These are phyloP conservation scores for Cystofilobasidium macerans DNA, from an alignment of 768 basidiomycete species.

Conservation along the genomic window DNA sequence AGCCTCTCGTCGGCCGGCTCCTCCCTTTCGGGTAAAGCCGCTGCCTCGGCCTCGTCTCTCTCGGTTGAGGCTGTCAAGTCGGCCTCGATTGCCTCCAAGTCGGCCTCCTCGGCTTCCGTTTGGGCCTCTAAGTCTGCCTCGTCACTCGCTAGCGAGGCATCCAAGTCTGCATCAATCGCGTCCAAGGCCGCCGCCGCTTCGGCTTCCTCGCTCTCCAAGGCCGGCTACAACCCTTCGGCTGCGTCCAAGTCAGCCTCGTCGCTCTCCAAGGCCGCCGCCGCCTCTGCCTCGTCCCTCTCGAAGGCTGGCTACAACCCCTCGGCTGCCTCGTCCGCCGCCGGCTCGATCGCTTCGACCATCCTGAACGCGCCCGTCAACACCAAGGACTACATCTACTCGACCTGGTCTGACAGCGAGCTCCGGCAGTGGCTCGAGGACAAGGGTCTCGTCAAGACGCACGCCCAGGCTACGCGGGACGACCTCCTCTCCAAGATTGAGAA, in stretches of 20 bases:
- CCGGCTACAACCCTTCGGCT: conserved; percentile 15
- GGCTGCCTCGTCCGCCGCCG: conserved; percentile 18
- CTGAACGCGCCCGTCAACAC: conserved; percentile 42
- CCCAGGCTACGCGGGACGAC: conserved; percentile 54
- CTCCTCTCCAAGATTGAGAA: conserved; percentile 57
- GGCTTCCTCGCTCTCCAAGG: conserved; percentile 21
- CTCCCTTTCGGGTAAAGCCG: conserved; percentile 34
- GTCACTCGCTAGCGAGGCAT: background rate
- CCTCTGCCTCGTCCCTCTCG: conserved; percentile 3
- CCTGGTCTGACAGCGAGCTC: conserved; percentile 73
- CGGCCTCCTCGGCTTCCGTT: conserved; percentile 31
- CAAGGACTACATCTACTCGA: conserved; percentile 78
- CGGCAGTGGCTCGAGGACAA: conserved; percentile 22
- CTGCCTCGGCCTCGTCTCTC: conserved; percentile 33
- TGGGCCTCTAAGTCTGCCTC: background rate
- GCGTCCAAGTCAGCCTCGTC: conserved; percentile 27
- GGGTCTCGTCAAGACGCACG: conserved; percentile 31
- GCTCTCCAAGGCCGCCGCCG: background rate
- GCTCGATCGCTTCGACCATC: conserved; percentile 36
- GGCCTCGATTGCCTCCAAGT: conserved; percentile 44
- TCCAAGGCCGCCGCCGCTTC: conserved; percentile 28
- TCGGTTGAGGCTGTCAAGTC: conserved; percentile 24
- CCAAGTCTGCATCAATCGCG: background rate
- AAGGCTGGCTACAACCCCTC: background rate
- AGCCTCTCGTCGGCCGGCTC: conserved; percentile 37